Conservation (phyloP, 2,329 filamentous ascomycete genomes). For the Fusarium bulbicola region DNA sequence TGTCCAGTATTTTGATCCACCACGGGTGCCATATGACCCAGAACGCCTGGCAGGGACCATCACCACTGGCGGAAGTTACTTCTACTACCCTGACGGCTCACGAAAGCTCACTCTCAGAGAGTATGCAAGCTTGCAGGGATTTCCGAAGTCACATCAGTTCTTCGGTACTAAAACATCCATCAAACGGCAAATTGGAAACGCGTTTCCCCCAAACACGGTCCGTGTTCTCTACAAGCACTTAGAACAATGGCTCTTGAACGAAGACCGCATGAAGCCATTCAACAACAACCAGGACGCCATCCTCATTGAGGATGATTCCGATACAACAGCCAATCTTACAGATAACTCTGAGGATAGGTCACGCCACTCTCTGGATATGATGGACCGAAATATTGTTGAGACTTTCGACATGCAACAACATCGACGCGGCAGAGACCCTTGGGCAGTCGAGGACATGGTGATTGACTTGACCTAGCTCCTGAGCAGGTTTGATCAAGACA, state of each 20-base stretch:
- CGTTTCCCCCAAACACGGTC: constrained; percentile 72
- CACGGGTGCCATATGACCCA: constrained; percentile 54
- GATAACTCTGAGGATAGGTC: constrained; percentile 5
- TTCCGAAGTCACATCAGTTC: constrained; percentile 71
- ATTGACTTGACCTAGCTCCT: constrained; percentile 36
- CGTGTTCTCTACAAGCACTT: constrained; percentile 60
- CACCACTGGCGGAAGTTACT: constrained; percentile 69
- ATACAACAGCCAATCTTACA: constrained; percentile 5
- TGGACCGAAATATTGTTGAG: constrained; percentile 30
- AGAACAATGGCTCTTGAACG: constrained; percentile 54
- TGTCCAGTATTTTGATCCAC: constrained; percentile 42
- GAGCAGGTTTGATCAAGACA: not conserved
- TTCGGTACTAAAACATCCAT: constrained; percentile 50
- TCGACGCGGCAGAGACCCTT: not conserved
- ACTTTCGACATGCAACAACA: not conserved
- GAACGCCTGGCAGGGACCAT: constrained; percentile 65
- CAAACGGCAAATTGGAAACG: constrained; percentile 79
- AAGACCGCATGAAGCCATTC: constrained; percentile 51
- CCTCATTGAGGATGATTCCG: constrained; percentile 39
- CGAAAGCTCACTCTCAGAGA: constrained; percentile 74
- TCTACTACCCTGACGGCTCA: constrained; percentile 72
- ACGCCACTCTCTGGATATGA: constrained; percentile 37
- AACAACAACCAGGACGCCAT: constrained; percentile 33
- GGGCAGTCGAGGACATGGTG: constrained; percentile 13
- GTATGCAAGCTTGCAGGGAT: constrained; percentile 74